Evolutionary conservation across 2,329 filamentous ascomycete genomes (phyloP).

Genomic region (Aspergillus pseudonomiae): DNA sequence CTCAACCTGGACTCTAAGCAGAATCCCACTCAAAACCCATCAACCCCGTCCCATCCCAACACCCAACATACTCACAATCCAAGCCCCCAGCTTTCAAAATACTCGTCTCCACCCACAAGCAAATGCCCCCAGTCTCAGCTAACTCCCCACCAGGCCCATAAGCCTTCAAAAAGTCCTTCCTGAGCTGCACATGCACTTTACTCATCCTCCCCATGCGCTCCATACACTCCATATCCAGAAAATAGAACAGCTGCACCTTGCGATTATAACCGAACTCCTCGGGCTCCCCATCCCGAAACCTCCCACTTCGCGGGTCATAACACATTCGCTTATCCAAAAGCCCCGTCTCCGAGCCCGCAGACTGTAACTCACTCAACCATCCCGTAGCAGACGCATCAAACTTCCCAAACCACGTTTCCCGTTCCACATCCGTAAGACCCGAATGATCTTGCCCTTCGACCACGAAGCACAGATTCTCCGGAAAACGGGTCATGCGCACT

Average conservation of each 20-base stretch:
- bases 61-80: conserved; percentile 25
- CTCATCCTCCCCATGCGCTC: conserved; percentile 16
- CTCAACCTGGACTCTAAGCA: not conserved
- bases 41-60: conserved; percentile 21
- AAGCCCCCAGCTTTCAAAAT: conserved; percentile 18
- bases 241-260: conserved; percentile 23
- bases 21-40: conserved; percentile 1
- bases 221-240: conserved; percentile 21
- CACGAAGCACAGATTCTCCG: conserved; percentile 22
- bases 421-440: conserved; percentile 4
- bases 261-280: conserved; percentile 15
- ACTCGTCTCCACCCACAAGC: conserved; percentile 22
- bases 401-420: conserved; percentile 16
- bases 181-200: conserved; percentile 15
- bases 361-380: conserved; percentile 17
- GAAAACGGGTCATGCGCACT: conserved; percentile 10
- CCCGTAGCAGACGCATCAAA: conserved; percentile 10
- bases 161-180: conserved; percentile 13
- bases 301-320: conserved; percentile 6
- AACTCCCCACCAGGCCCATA: conserved; percentile 18
- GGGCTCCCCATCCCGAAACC: not conserved
- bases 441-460: conserved; percentile 25
- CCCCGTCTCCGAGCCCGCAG: conserved; percentile 9
- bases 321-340: conserved; percentile 16
- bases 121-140: conserved; percentile 5